Evolutionary conservation across 2,329 filamentous ascomycete species (phyloP).

Genomic region (Fusarium sacchari): DNA sequence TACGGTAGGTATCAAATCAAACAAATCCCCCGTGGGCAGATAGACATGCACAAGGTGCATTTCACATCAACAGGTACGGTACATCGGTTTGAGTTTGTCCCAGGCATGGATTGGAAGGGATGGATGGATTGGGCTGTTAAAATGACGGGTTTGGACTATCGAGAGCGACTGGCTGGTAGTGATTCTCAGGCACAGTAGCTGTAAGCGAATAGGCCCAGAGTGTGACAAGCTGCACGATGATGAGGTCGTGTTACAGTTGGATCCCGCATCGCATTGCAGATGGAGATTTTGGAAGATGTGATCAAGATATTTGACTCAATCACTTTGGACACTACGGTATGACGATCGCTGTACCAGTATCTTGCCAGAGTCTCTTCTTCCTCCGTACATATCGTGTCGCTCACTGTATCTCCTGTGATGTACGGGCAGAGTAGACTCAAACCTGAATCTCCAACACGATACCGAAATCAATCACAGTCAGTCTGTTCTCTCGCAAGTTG

Average conservation of each 20-base stretch:
- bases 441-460: conserved; percentile 21
- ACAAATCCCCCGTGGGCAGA: conserved; percentile 9
- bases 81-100: not conserved
- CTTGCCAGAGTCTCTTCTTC: not conserved
- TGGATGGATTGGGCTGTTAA: conserved; percentile 18
- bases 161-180: conserved; percentile 9
- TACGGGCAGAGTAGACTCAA: too few relatives aligned
- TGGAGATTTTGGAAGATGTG: conserved; percentile 4
- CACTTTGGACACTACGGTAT: not conserved
- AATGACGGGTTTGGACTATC: conserved; percentile 1
- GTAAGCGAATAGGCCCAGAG: conserved; percentile 22
- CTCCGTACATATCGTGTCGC: not conserved
- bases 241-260: conserved; percentile 32
- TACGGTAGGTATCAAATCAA: not conserved
- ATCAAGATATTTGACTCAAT: conserved; percentile 14
- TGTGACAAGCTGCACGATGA: conserved; percentile 40
- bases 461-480: too few relatives aligned
- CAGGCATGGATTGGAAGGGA: conserved; percentile 10
- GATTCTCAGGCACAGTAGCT: conserved; percentile 36
- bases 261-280: conserved; percentile 25
- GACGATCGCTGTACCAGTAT: not conserved
- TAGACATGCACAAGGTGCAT: not conserved
- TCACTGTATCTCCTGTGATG: not conserved
- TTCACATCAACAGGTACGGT: not conserved
- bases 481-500: not conserved